Evolutionary conservation across 306 rosid genomes (phyloP).

Genomic region (Corylus heterophylla): DNA sequence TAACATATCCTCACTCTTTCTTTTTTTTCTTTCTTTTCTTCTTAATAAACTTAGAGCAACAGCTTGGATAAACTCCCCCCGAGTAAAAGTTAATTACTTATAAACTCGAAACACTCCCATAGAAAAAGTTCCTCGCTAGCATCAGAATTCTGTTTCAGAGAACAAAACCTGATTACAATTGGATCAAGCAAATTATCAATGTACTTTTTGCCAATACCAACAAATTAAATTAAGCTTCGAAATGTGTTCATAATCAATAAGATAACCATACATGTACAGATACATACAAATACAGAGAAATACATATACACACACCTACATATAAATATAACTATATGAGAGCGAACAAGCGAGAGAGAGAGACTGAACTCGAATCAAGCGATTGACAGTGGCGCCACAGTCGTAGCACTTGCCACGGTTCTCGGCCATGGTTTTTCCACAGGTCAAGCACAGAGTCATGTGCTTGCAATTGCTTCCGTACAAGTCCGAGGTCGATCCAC

Average conservation of each 20-base stretch:
- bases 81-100: not conserved
- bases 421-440: slow-evolving; percentile 87
- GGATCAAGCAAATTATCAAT: not conserved
- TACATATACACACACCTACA: not conserved
- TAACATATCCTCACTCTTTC: no score
- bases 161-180: not conserved
- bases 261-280: not conserved
- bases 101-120: not conserved
- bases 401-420: slow-evolving; percentile 68
- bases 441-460: slow-evolving; percentile 77
- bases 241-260: not conserved
- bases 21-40: no score
- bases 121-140: not conserved
- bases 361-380: slow-evolving; percentile 73
- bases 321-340: not conserved
- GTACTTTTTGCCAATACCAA: not conserved
- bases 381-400: slow-evolving; percentile 71
- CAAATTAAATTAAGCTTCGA: not conserved
- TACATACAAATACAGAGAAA: not conserved
- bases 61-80: not conserved
- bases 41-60: not conserved
- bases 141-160: slow-evolving; percentile 1
- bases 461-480: slow-evolving; percentile 98
- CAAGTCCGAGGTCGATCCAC: slow-evolving; percentile 73
- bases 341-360: slow-evolving; percentile 7